Evolutionary conservation across 768 basidiomycete genomes (phyloP), one percentile per base, ranked within the genome.

Genomic region (Boletellus ananiceps): DNA sequence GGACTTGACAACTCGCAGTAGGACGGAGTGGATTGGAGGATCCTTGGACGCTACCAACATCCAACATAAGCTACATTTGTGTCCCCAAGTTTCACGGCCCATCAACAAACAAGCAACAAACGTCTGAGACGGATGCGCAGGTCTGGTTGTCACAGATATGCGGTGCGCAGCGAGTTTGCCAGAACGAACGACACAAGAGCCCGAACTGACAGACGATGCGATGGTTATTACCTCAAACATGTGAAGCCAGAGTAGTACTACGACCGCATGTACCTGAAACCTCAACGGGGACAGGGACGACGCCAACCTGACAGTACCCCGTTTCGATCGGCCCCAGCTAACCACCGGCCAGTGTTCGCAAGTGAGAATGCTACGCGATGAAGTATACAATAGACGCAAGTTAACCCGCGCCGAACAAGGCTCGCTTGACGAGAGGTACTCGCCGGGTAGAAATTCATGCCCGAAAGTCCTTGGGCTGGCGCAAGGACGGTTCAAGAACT

Each of bases 301-400:
- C n/a, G 44, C 86, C 87, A 23, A 87, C 86, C 45, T 69, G 70
- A 8, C 74, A 75, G 60, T 90, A 90, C 51, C 82, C 69, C 19
- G 81, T 76, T 21, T 78, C 72, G 43, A 91, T 57, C 32, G 73
- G 35, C 84, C 83, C 40, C 75, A 71, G 36, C 85, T 80, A 25
- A 85, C 88, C 8, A 87, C 80, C 16, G 74, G 79, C 74, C 79
- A 83, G 64, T 86, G 82, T 33, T 67, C 63, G 64, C 88, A 90
- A 3, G 78, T 78, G 18, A 88, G 60, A 46, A 88, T 70, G 55
- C 84, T 86, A 52, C 11, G 34, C 16, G 31, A 50, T 7, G 16
- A 21, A 56, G 39, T 16, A 36, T 7, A 19, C n/a, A 8, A 8
- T 27, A 18, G 18, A n/a, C 15, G 25, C 5, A 6, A 19, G 19